These are phyloP conservation scores for Candida anglica DNA, from an alignment of 805 yeast species.

Conservation along the genomic window DNA sequence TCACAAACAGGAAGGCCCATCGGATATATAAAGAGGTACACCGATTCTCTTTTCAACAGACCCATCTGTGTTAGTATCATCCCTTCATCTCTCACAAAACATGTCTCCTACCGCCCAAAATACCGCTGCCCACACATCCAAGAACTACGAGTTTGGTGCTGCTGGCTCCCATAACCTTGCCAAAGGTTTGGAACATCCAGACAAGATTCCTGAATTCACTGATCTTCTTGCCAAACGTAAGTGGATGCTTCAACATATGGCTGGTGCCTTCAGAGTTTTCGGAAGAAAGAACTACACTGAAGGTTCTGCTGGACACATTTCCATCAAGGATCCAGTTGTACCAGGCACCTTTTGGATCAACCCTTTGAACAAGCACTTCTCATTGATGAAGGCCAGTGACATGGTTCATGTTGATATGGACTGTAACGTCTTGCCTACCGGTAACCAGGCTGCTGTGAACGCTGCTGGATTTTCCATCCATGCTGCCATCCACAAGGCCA, in stretches of 20 bases:
- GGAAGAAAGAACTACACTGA: slow-evolving; percentile 75
- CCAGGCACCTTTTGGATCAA: slow-evolving; percentile 86
- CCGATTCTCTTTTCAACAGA: too few relatives aligned
- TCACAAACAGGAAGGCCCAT: too few relatives aligned
- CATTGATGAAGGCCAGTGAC: slow-evolving; percentile 33
- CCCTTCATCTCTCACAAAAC: not conserved
- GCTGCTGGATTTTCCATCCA: slow-evolving; percentile 42
- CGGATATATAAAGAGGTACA: too few relatives aligned
- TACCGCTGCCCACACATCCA: slow-evolving; percentile 17
- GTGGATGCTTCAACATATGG: slow-evolving; percentile 69
- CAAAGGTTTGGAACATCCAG: slow-evolving; percentile 49
- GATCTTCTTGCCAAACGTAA: slow-evolving; percentile 47
- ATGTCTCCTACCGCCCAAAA: not conserved
- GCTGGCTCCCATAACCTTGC: slow-evolving; percentile 62
- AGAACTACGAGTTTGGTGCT: slow-evolving; percentile 37
- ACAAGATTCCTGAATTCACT: slow-evolving; percentile 48
- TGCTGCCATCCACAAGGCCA: slow-evolving; percentile 32
- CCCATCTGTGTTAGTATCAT: too few relatives aligned
- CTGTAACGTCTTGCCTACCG: slow-evolving; percentile 36
- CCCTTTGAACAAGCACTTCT: slow-evolving; percentile 78
- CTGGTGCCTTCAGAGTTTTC: slow-evolving; percentile 79
- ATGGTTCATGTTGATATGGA: slow-evolving; percentile 35
- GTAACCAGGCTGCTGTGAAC: slow-evolving; percentile 34
- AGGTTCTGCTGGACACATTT: slow-evolving; percentile 84
- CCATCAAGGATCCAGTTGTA: slow-evolving; percentile 78